phyloP scores from a whole-genome alignment of 2,329 filamentous ascomycete species.

The Cylindrodendrum hubeiense region DNA sequence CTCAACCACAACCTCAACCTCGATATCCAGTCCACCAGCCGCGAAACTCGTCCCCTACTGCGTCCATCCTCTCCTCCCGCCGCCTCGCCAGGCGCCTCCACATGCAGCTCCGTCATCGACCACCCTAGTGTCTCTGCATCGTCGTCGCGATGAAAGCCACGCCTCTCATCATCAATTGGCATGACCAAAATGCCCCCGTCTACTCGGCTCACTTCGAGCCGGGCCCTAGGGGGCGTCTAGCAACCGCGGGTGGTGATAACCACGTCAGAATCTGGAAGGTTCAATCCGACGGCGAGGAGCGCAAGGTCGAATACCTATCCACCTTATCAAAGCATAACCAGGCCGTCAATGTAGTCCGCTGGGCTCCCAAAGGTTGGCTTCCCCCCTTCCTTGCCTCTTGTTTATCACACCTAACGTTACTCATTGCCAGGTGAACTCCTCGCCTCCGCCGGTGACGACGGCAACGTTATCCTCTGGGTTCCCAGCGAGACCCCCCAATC shows the following conservation, averaged over 20 bases:
- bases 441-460: conserved; percentile 95
- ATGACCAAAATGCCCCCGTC: conserved; percentile 95
- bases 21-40: not conserved
- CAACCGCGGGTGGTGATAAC: conserved; percentile 95
- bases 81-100: conserved; percentile 33
- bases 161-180: conserved; percentile 98
- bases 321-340: conserved; percentile 95
- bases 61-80: conserved; percentile 8
- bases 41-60: not conserved
- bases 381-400: not conserved
- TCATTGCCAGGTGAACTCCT: conserved; percentile 81
- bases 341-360: conserved; percentile 97
- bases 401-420: conserved; percentile 31
- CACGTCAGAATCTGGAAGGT: conserved; percentile 97
- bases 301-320: conserved; percentile 91
- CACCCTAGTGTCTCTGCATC: conserved; percentile 38
- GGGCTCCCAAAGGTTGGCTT: conserved; percentile 86
- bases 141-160: conserved; percentile 87
- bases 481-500: conserved; percentile 81
- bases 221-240: conserved; percentile 88
- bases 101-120: conserved; percentile 48
- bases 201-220: conserved; percentile 98
- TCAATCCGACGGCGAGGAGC: conserved; percentile 84
- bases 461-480: conserved; percentile 96
- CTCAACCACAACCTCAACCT: not conserved